These are phyloP conservation scores for Trichophyton equinum DNA, from an alignment of 2,329 filamentous ascomycete species.

Conservation along the genomic window DNA sequence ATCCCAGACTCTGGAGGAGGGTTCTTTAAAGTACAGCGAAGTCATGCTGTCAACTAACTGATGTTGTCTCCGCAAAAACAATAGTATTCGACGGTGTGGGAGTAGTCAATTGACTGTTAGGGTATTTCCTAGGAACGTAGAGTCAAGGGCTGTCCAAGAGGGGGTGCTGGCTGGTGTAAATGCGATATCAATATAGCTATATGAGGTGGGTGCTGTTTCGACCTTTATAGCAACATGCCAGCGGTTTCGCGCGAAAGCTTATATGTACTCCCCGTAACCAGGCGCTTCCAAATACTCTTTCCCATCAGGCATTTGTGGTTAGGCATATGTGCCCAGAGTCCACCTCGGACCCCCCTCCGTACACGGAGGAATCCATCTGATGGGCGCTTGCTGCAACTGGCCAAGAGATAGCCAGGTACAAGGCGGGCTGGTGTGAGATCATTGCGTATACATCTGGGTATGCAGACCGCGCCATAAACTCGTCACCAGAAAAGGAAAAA, in stretches of 20 bases:
- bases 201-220: background rate
- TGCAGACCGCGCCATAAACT: background rate
- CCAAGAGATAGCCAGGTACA: background rate
- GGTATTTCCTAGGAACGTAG: background rate
- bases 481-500: background rate
- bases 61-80: background rate
- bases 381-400: background rate
- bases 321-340: background rate
- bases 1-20: background rate
- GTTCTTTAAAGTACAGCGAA: background rate
- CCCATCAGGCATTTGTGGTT: background rate
- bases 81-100: background rate
- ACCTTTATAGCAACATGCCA: background rate
- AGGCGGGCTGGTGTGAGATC: background rate
- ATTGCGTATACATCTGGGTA: background rate
- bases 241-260: background rate
- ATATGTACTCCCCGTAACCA: background rate
- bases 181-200: background rate
- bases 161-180: background rate
- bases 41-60: background rate
- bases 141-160: background rate
- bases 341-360: background rate
- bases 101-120: background rate
- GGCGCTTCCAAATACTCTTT: background rate
- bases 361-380: background rate